phyloP scores from a whole-genome alignment of 305 asterid genomes.

The Nicotiana rustica region DNA sequence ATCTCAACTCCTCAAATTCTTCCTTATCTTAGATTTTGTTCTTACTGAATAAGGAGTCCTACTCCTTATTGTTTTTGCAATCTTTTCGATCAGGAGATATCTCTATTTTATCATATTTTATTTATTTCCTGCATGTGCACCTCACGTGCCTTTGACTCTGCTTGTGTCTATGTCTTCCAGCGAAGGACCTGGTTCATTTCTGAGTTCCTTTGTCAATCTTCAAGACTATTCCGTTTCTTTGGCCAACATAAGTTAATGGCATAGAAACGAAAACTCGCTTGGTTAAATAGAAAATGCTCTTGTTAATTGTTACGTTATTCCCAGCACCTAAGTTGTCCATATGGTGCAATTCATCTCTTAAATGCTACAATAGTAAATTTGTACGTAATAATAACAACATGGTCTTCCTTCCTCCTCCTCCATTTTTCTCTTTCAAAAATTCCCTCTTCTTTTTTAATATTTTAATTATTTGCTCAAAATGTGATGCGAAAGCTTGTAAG shows the following conservation, averaged over 20 bases:
- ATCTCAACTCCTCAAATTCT: no score
- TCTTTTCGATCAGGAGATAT: no score
- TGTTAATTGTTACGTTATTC: background rate
- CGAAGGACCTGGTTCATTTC: no score
- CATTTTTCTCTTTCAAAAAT: background rate
- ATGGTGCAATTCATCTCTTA: background rate
- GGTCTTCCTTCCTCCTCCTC: background rate
- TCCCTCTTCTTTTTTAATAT: background rate
- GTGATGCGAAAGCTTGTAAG: conserved; percentile 14
- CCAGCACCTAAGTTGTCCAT: background rate
- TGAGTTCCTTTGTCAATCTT: no score
- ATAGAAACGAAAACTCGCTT: background rate
- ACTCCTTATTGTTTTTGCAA: no score
- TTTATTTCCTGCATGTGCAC: no score
- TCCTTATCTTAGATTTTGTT: no score
- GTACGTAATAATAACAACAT: background rate
- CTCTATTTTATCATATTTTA: no score
- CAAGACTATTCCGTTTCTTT: no score
- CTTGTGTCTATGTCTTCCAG: no score
- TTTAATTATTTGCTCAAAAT: background rate
- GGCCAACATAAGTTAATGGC: background rate
- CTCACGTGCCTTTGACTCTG: no score
- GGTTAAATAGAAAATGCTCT: background rate
- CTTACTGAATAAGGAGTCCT: no score
- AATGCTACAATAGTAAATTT: background rate